Evolutionary conservation across 306 rosid species (phyloP), one percentile per base, ranked within the genome.

Genomic region (Casuarina cunninghamiana): DNA sequence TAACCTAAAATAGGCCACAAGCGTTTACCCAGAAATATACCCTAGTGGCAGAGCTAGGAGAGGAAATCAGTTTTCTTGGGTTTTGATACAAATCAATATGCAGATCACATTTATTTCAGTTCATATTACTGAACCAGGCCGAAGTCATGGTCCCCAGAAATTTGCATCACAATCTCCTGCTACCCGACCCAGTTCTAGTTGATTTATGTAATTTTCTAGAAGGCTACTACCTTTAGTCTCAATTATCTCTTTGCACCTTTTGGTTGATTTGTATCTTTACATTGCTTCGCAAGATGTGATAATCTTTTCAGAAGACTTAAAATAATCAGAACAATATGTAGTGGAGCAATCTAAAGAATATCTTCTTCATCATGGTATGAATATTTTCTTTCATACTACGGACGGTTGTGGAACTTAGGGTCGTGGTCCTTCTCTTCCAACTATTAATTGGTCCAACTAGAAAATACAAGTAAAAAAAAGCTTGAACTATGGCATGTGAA

Each of bases 341-440:
- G 48, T 43, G 54, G 19, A 26, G 55, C 74, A 42, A 67, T 39
- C 67, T 53, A 66, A 6, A 26, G 17, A 67, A 49, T 77, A 51
- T 54, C 74, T 53, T 77, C 16, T 50, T 71, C 76, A 78, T 58
- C 48, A 66, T 66, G 58, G 76, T 48, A 53, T 43, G 75, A 78
- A 74, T 68, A 57, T 75, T 69, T 75, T 68, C 67, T 71, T 78
- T 55, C 55, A 70, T 37, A 53, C 21, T 78, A 48, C 21, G 62
- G 61, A 48, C 2, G 39, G 46, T 48, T 8, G 74, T 76, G 21
- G 75, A 70, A 69, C 73, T 69, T 54, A 42, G 68, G 72, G 53
- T 21, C 21, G 83, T 85, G 88, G 83, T 79, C 86, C 86, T 75
- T 72, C 44, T 21, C 37, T 77, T 77, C n/a, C 69, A 74, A 65